Percentiles rank a stretch among this genome's conserved stretches.
Evolutionary conservation across 2,329 filamentous ascomycete genomes (phyloP).

Genomic region (Moelleriella libera): DNA sequence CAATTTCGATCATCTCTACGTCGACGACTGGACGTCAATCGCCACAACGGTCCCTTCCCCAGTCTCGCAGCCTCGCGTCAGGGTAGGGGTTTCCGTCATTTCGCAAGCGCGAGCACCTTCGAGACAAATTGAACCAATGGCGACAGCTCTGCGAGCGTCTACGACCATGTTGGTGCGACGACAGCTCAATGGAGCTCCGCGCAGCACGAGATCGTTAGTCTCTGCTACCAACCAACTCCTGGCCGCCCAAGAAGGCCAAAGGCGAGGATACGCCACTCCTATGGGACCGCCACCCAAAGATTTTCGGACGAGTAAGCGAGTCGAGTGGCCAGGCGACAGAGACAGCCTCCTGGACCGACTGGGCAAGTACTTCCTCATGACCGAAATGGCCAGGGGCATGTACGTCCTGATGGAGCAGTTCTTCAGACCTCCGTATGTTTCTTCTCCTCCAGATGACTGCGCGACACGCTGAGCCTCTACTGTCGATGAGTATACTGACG

Average conservation of each 20-base stretch:
- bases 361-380: constrained; percentile 88
- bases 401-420: constrained; percentile 95
- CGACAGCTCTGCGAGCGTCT: constrained; percentile 16
- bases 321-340: constrained; percentile 67
- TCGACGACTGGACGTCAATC: background rate
- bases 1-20: background rate
- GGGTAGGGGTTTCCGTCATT: background rate
- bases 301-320: constrained; percentile 62
- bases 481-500: constrained; percentile 1
- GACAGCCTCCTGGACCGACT: constrained; percentile 70
- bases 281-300: constrained; percentile 63
- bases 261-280: constrained; percentile 48
- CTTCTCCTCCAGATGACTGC: background rate
- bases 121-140: constrained; percentile 10
- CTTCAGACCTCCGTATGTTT: constrained; percentile 88
- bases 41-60: background rate
- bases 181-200: constrained; percentile 15
- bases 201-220: constrained; percentile 8
- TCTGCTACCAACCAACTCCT: constrained; percentile 8
- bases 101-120: background rate
- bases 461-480: background rate
- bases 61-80: background rate
- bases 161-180: constrained; percentile 20
- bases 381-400: constrained; percentile 95
- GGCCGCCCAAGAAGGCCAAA: constrained; percentile 9